phyloP scores from a whole-genome alignment of 2,329 filamentous ascomycete genomes.

The Colletotrichum kahawae region DNA sequence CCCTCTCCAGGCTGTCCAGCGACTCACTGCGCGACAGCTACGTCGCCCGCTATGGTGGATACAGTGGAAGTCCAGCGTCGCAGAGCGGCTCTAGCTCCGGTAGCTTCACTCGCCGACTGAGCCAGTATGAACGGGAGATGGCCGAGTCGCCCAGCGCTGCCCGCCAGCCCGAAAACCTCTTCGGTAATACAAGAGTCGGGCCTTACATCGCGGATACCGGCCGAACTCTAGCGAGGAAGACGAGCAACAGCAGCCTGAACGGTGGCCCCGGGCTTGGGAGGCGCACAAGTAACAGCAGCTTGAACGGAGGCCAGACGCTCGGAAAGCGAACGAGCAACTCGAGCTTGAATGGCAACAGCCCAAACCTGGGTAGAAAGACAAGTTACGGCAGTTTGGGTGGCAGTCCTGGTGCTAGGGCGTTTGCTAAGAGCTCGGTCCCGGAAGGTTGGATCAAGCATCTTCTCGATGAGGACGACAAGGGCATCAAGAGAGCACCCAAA shows the following conservation, averaged over 20 bases:
- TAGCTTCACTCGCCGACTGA: constrained; percentile 11
- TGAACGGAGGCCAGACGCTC: constrained; percentile 27
- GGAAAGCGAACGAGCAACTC: constrained; percentile 21
- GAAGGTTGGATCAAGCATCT: constrained; percentile 26
- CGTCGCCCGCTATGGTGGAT: constrained; percentile 19
- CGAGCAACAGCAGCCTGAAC: constrained; percentile 37
- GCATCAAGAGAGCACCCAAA: background rate
- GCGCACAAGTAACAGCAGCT: constrained; percentile 24
- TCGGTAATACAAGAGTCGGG: constrained; percentile 37
- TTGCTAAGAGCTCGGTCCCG: constrained; percentile 23
- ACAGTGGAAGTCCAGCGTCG: constrained; percentile 13
- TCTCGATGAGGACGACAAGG: constrained; percentile 22
- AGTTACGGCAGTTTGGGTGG: constrained; percentile 25
- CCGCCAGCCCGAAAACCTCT: constrained; percentile 35
- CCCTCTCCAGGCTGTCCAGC: constrained; percentile 23
- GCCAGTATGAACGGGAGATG: constrained; percentile 17
- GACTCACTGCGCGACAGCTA: constrained; percentile 27
- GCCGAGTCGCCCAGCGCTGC: constrained; percentile 18
- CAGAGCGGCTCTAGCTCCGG: constrained; percentile 23
- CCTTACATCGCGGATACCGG: constrained; percentile 41
- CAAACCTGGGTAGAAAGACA: constrained; percentile 1
- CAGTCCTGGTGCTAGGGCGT: constrained; percentile 14
- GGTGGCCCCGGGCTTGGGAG: constrained; percentile 16
- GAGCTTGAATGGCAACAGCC: constrained; percentile 19
- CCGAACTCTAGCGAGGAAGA: constrained; percentile 35